Evolutionary conservation across 2,329 filamentous ascomycete species (phyloP).

Genomic region (Pyricularia sp.): DNA sequence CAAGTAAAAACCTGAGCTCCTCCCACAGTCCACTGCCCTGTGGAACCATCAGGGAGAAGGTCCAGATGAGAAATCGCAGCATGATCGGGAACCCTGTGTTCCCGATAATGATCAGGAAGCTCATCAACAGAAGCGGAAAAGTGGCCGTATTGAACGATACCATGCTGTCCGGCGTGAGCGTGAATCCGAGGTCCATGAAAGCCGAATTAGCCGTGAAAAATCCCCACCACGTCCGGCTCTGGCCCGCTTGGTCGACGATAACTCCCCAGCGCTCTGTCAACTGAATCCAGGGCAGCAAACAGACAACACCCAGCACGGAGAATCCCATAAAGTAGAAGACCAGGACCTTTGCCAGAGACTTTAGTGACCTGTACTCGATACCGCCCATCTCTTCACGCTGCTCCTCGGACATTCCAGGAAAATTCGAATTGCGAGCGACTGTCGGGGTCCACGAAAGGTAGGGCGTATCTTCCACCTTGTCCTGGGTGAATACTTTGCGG

Average conservation of each 20-base stretch:
- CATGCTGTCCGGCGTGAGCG: constrained; percentile 91
- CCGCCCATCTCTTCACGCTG: constrained; percentile 92
- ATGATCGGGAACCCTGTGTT: constrained; percentile 95
- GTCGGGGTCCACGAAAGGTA: constrained; percentile 95
- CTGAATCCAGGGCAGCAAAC: constrained; percentile 73
- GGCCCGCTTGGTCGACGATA: constrained; percentile 51
- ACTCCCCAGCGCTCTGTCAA: constrained; percentile 49
- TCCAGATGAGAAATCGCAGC: constrained; percentile 89
- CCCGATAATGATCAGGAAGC: constrained; percentile 84
- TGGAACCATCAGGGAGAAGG: constrained; percentile 57
- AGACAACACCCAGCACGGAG: constrained; percentile 64
- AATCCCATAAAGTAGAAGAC: constrained; percentile 77
- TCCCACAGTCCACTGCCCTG: constrained; percentile 68
- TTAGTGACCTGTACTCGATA: constrained; percentile 89
- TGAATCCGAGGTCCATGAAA: constrained; percentile 94
- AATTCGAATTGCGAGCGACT: constrained; percentile 85
- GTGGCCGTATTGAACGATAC: constrained; percentile 71
- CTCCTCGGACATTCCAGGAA: constrained; percentile 77
- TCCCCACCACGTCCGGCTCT: constrained; percentile 77
- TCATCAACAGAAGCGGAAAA: constrained; percentile 66
- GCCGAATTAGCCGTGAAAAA: constrained; percentile 81
- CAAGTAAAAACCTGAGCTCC: constrained; percentile 80
- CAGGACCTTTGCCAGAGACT: constrained; percentile 72
- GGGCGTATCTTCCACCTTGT: constrained; percentile 54
- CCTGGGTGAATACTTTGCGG: constrained; percentile 43